Conservation (phyloP, 495 filamentous ascomycete genomes). For the Annulohypoxylon nitens region DNA sequence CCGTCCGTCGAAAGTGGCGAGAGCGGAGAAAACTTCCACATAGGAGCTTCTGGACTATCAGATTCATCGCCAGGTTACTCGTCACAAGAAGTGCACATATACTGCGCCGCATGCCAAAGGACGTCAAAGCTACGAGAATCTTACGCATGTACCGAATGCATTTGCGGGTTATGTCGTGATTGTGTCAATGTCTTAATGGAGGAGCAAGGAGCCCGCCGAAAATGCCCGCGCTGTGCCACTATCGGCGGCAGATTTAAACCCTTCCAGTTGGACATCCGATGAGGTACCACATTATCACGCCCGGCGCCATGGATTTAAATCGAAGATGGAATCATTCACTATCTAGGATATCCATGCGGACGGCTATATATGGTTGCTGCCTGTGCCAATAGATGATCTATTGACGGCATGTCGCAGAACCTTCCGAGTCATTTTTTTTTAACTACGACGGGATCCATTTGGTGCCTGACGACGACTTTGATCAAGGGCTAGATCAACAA, state of each 20-base stretch:
- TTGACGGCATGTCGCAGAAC: slow-evolving; percentile 3
- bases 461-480: slow-evolving; percentile 14
- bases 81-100: slow-evolving; percentile 80
- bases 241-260: slow-evolving; percentile 77
- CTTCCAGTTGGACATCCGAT: slow-evolving; percentile 74
- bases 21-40: slow-evolving; percentile 75
- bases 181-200: slow-evolving; percentile 84
- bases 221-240: slow-evolving; percentile 75
- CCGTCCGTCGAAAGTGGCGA: slow-evolving; percentile 81
- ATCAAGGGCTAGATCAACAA: slow-evolving; percentile 20
- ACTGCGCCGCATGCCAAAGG: slow-evolving; percentile 85
- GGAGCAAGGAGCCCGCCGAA: slow-evolving; percentile 69
- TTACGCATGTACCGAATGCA: slow-evolving; percentile 94
- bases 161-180: slow-evolving; percentile 87
- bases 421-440: slow-evolving; percentile 7
- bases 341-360: slow-evolving; percentile 11
- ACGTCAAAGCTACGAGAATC: slow-evolving; percentile 80
- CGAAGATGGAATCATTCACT: not conserved
- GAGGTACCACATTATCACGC: slow-evolving; percentile 38
- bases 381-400: slow-evolving; percentile 5
- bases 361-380: not conserved
- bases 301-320: slow-evolving; percentile 6
- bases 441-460: slow-evolving; percentile 11
- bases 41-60: slow-evolving; percentile 63
- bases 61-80: slow-evolving; percentile 68